Conservation (phyloP, 805 yeast genomes). For the Danielia reshetovae region DNA sequence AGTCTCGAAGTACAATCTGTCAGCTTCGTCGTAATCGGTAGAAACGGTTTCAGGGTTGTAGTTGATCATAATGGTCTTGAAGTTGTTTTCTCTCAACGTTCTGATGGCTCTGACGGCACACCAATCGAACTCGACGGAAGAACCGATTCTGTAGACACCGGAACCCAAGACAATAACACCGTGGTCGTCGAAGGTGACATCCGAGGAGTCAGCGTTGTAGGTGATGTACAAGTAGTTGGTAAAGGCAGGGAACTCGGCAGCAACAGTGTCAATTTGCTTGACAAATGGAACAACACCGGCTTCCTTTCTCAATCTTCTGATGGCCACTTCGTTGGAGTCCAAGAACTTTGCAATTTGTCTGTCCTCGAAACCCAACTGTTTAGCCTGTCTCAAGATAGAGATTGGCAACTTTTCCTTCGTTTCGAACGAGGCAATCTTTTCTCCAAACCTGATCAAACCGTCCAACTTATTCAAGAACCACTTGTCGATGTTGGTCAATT, state of each 20-base stretch:
- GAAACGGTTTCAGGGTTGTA: conserved; percentile 98
- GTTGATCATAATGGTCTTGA: conserved; percentile 92
- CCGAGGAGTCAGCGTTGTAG: conserved; percentile 84
- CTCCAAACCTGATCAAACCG: conserved; percentile 69
- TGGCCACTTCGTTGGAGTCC: conserved; percentile 69
- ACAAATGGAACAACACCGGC: conserved; percentile 87
- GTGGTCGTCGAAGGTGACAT: conserved; percentile 78
- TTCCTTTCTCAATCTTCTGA: conserved; percentile 76
- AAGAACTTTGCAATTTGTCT: conserved; percentile 83
- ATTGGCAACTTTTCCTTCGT: conserved; percentile 60
- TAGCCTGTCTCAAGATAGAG: conserved; percentile 62
- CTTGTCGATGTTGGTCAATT: conserved; percentile 85
- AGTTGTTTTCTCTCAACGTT: conserved; percentile 82
- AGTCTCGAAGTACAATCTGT: conserved; percentile 94
- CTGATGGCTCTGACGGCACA: conserved; percentile 98
- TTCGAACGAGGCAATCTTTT: conserved; percentile 54
- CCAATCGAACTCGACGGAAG: conserved; percentile 99
- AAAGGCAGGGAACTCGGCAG: conserved; percentile 98
- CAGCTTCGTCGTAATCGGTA: conserved; percentile 97
- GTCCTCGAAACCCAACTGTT: conserved; percentile 93
- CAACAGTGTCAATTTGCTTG: conserved; percentile 93
- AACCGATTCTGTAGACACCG: conserved; percentile 98
- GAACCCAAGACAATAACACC: conserved; percentile 96
- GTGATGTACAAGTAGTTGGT: conserved; percentile 96
- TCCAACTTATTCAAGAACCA: conserved; percentile 92